Base-by-base conservation (phyloP, 495 filamentous ascomycete species). In the Annulohypoxylon nitens region DNA sequence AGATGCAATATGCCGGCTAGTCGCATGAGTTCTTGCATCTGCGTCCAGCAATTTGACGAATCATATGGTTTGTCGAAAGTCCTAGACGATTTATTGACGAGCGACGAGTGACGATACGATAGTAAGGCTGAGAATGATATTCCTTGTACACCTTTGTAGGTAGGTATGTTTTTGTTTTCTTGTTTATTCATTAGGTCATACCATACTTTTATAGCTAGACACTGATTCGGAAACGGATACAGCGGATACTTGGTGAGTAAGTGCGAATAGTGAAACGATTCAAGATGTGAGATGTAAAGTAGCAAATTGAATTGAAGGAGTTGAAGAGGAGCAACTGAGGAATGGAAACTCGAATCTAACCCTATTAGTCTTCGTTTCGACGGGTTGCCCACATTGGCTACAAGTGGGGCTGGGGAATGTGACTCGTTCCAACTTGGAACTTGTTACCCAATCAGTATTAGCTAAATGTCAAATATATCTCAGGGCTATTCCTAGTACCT, bases 11-110 rank as follows among this genome's bases (percentile, higher is more conserved):
- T 45, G 36, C 58, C 41, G 47, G 43, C n/a, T 64, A 70, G 68
- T 65, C 45, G 53, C 61, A 70, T 16, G 68, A 71, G 45, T 61
- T 61, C 30, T 30, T 14, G 54, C 55, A 60, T 47, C 43, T 47
- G 43, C 43, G 18, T 18, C 43, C 43, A 14, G 43, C 3, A 47
- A 18, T 12, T 47, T 20, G 43, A 47, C 43, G n/a, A 47, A 47
- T 47, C n/a, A 47, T 47, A 0, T 18, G 11, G n/a, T 47, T 47
- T 20, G 18, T 18, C n/a, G 43, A 47, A 20, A 47, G 43, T 47
- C 43, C 43, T 47, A 47, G 43, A 47, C 43, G 18, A 47, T 23
- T 23, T 47, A 18, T 47, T 18, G 18, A 20, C 16, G 18, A 18
- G 16, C 18, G 30, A 23, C 20, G 20, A 23, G 20, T 23, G 30